These are phyloP conservation scores for Rosa multiflora DNA, from an alignment of 306 rosid genomes.

Conservation along the genomic window DNA sequence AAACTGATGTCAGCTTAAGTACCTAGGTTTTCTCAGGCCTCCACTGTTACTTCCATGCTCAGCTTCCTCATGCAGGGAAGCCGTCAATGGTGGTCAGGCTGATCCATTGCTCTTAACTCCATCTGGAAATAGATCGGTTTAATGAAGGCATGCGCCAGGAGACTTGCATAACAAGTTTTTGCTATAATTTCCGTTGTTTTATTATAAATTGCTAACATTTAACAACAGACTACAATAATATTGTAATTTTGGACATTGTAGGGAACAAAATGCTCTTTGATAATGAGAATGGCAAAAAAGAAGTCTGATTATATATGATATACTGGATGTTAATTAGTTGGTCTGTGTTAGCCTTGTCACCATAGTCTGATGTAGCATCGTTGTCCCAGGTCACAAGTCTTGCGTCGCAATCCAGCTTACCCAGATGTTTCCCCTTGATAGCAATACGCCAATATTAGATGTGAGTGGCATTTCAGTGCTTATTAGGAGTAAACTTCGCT, in stretches of 20 bases:
- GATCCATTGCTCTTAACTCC: neutral
- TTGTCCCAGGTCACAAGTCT: neutral
- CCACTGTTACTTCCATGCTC: neutral
- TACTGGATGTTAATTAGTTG: neutral
- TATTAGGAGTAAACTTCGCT: neutral
- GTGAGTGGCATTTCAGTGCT: neutral
- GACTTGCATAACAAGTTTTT: neutral
- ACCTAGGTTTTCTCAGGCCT: conserved; percentile 6
- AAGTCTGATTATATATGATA: neutral
- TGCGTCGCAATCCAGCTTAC: neutral
- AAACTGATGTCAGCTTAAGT: neutral
- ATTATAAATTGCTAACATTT: neutral
- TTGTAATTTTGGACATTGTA: neutral
- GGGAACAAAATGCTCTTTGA: neutral
- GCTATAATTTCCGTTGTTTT: neutral
- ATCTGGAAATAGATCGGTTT: neutral
- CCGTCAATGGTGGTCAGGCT: neutral
- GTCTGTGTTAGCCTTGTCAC: neutral
- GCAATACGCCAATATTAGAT: neutral
- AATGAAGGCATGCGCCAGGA: neutral
- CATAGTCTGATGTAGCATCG: neutral
- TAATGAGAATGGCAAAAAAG: neutral
- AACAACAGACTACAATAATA: neutral
- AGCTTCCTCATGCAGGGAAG: neutral
- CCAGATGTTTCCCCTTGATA: neutral